phyloP scores from a whole-genome alignment of 2,329 filamentous ascomycete species.

The Neofusicoccum sp. region DNA sequence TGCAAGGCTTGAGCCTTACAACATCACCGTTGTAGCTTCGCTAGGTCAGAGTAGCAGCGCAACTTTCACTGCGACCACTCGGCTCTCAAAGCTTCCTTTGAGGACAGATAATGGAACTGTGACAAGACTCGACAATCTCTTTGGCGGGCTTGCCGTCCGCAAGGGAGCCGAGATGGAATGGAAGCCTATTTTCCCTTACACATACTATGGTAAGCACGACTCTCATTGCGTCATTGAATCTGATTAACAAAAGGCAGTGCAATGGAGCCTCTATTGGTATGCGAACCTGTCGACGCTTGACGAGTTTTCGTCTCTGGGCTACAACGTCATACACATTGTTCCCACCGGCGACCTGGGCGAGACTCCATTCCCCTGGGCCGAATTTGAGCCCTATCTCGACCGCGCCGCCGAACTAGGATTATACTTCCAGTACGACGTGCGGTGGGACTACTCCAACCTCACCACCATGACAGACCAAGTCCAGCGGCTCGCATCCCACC shows the following conservation, averaged over 20 bases:
- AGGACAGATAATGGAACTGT: constrained; percentile 45
- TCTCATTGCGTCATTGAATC: too few relatives aligned
- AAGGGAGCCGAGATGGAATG: constrained; percentile 28
- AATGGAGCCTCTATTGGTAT: constrained; percentile 36
- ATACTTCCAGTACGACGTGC: constrained; percentile 50
- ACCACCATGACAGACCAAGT: constrained; percentile 40
- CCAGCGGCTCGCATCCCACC: constrained; percentile 33
- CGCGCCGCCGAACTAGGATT: constrained; percentile 45
- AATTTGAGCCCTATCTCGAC: constrained; percentile 43
- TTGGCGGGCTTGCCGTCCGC: constrained; percentile 44
- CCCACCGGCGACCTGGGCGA: constrained; percentile 35
- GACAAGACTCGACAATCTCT: constrained; percentile 48
- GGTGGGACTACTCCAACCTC: constrained; percentile 41
- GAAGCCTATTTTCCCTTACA: constrained; percentile 46
- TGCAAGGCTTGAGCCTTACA: constrained; percentile 37
- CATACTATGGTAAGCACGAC: too few relatives aligned
- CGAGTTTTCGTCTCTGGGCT: constrained; percentile 32
- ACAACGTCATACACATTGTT: constrained; percentile 49
- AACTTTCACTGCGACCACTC: constrained; percentile 36
- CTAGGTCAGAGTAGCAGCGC: constrained; percentile 29
- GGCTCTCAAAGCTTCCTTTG: constrained; percentile 43
- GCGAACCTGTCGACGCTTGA: constrained; percentile 6
- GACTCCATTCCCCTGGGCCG: constrained; percentile 40
- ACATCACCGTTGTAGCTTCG: constrained; percentile 35
- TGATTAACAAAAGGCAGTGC: too few relatives aligned